phyloP scores from a whole-genome alignment of 768 basidiomycete genomes.

The Russula brevipes region DNA sequence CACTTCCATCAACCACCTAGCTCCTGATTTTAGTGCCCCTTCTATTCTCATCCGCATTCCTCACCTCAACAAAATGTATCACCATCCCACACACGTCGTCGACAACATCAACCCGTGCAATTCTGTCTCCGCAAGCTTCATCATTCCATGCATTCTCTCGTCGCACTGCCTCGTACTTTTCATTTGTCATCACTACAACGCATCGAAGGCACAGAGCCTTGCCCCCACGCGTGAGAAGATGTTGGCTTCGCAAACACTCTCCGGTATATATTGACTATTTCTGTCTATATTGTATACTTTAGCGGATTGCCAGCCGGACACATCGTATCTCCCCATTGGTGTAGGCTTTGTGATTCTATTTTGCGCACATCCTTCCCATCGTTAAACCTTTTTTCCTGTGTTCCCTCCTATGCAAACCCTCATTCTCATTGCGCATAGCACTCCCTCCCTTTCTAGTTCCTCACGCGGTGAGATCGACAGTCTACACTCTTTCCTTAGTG shows the following conservation, averaged over 20 bases:
- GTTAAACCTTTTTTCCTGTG: conserved; percentile 20
- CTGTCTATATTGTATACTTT: conserved; percentile 26
- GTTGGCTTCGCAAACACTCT: conserved; percentile 23
- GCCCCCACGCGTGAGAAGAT: conserved; percentile 20
- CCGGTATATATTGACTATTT: conserved; percentile 25
- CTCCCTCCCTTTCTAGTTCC: conserved; percentile 42
- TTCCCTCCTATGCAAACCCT: conserved; percentile 39
- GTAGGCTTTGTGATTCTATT: conserved; percentile 26
- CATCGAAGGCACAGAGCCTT: conserved; percentile 22
- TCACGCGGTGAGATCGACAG: conserved; percentile 53
- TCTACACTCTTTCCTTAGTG: conserved; percentile 41
- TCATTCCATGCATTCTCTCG: conserved; percentile 38
- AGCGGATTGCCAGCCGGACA: conserved; percentile 24
- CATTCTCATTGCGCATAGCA: conserved; percentile 54
- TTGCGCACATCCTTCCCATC: conserved; percentile 24
- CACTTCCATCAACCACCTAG: conserved; percentile 18
- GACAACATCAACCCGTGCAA: conserved; percentile 52
- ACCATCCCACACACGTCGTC: conserved; percentile 61
- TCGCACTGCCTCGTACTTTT: conserved; percentile 36
- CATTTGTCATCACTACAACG: conserved; percentile 27
- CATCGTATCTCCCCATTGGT: conserved; percentile 21
- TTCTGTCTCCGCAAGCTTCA: conserved; percentile 39
- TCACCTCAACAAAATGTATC: conserved; percentile 69
- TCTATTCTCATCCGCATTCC: conserved; percentile 38
- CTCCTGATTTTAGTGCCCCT: conserved; percentile 36